A percentile compares a stretch with the other conserved stretches of the same genome.
Evolutionary conservation across 1,139 yeast genomes (phyloP).

Genomic region (Yamadazyma sp.): DNA sequence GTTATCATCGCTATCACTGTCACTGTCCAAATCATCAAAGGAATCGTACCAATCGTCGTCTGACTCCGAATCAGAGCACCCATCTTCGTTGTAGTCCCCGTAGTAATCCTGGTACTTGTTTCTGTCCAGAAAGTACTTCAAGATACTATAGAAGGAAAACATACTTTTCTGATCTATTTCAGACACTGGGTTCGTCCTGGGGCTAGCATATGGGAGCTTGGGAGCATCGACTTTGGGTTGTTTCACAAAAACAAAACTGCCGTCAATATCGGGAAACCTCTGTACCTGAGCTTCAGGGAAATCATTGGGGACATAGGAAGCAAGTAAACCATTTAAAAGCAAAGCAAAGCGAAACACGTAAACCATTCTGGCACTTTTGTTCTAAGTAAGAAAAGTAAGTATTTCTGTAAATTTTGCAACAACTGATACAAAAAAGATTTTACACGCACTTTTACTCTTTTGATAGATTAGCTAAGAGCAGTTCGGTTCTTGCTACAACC

Average conservation of each 20-base stretch:
- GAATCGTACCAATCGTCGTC: slow-evolving; percentile 6
- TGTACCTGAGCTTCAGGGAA: slow-evolving; percentile 3
- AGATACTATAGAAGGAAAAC: slow-evolving; percentile 7
- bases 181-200: too few relatives aligned
- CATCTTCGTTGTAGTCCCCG: slow-evolving; percentile 2
- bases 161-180: background rate
- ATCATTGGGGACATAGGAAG: slow-evolving; percentile 2
- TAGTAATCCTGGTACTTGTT: slow-evolving; percentile 4
- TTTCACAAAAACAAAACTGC: slow-evolving; percentile 1
- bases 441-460: too few relatives aligned
- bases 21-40: slow-evolving; percentile 8
- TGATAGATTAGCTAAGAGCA: too few relatives aligned
- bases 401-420: background rate
- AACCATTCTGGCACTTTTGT: background rate
- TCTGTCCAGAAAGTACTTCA: slow-evolving; percentile 7
- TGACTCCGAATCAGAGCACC: slow-evolving; percentile 6
- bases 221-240: background rate
- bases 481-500: too few relatives aligned
- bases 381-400: background rate
- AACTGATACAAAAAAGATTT: too few relatives aligned
- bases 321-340: background rate
- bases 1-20: slow-evolving; percentile 6
- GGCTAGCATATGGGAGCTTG: background rate
- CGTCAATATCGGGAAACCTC: slow-evolving; percentile 2
- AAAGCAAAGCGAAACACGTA: background rate